Base-by-base conservation (phyloP, 495 filamentous ascomycete genomes). In the Talaromyces borbonicus region DNA sequence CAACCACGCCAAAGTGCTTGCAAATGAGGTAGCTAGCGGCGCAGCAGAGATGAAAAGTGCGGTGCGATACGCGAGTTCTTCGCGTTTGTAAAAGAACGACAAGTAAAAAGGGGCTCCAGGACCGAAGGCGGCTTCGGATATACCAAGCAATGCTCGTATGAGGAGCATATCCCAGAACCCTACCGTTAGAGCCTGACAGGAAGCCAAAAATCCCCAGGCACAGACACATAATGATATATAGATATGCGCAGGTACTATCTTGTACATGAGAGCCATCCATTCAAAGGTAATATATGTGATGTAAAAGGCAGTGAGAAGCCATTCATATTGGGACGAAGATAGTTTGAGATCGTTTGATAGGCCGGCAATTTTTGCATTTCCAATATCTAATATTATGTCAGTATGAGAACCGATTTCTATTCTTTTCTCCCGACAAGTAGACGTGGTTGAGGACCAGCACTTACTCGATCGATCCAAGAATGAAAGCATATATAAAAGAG, bases 271-370 rank as follows among this genome's bases (percentile, higher is more conserved):
- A 2, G 75, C 78, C 78, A 80, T 79, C 76, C 75, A 81, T 62
- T 84, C 87, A 37, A 92, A 82, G 0, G 78, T 56, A 51, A 90
- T 81, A 61, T 89, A 93, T 30, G 74, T 79, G 50, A 80, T 79
- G 46, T 84, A 84, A 51, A 81, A 81, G 0, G 74, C 71, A 0
- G 81, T 79, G 32, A 84, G 67, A 8, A 82, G 71, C 80, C 80
- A 83, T 57, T 81, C 75, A 67, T 79, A 82, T 55, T 78, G 72
- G 22, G 59, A 59, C 26, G 72, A 73, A 54, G 61, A 68, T 8
- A 75, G 69, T 25, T 66, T 56, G 2, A 90, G 63, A 63, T 89
- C 85, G 5, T 74, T 63, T 33, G 75, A 70, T 41, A 90, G 68
- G 30, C 84, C 84, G 12, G 84, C 83, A 32, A 90, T 80, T 47